These are phyloP conservation scores for Pseudogymnoascus sp. DNA, from an alignment of 2,329 filamentous ascomycete genomes.

Conservation along the genomic window DNA sequence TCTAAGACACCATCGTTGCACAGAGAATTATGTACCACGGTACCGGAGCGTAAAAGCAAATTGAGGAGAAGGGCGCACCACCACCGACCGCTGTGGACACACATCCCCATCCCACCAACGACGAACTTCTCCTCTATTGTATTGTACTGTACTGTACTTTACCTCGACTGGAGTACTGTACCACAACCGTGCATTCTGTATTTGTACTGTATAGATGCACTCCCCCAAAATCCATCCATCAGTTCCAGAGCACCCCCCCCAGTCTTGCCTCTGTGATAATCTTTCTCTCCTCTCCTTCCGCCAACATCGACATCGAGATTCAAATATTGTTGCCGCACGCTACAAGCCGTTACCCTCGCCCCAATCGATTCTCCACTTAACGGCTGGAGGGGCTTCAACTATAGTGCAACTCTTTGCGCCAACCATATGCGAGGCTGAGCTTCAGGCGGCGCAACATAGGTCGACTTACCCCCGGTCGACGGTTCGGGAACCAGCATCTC, in stretches of 20 bases:
- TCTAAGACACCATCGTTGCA: background rate
- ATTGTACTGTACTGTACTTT: background rate
- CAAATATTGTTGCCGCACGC: background rate
- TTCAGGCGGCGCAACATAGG: constrained; percentile 13
- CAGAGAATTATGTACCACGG: background rate
- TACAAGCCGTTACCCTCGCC: constrained; percentile 5
- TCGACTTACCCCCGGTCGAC: constrained; percentile 17
- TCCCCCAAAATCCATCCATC: background rate
- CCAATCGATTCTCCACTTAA: background rate
- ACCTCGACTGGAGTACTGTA: background rate
- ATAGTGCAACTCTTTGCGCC: constrained; percentile 5
- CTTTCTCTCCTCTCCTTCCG: background rate
- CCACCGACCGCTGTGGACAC: background rate
- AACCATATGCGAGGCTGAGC: constrained; percentile 23
- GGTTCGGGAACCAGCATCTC: constrained; percentile 22
- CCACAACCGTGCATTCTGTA: background rate
- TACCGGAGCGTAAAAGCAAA: background rate
- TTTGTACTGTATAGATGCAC: background rate
- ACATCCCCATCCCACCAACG: background rate
- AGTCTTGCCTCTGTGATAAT: background rate
- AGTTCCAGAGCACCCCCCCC: background rate
- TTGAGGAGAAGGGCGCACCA: constrained; percentile 3
- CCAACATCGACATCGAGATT: background rate
- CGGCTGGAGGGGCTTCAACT: background rate
- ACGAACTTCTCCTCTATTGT: background rate